Percentiles rank a stretch among this genome's conserved stretches.
These are phyloP conservation scores for Komagataella pastoris DNA, from an alignment of 805 yeast species.

Conservation along the genomic window DNA sequence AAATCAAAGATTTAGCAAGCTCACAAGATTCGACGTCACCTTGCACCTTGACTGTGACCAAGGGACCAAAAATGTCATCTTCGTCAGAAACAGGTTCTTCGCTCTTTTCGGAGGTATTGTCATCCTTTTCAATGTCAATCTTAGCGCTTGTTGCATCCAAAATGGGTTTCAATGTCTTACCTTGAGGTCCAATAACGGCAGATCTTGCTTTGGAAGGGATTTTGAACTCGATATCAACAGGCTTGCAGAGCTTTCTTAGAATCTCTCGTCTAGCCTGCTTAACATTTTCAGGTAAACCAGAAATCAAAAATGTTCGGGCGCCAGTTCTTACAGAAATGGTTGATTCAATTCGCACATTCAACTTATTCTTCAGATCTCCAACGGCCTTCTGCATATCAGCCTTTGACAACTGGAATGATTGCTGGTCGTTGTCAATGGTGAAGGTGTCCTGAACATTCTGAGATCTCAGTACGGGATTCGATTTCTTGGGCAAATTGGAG, in stretches of 20 bases:
- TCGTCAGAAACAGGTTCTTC: conserved; percentile 24
- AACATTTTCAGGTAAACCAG: conserved; percentile 60
- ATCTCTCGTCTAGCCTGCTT: conserved; percentile 62
- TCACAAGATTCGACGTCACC: conserved; percentile 82
- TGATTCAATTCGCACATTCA: conserved; percentile 65
- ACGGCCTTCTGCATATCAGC: conserved; percentile 60
- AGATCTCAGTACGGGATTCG: conserved; percentile 32
- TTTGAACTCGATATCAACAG: conserved; percentile 42
- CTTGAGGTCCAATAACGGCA: conserved; percentile 77
- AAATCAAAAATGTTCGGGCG: conserved; percentile 70
- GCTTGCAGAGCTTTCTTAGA: conserved; percentile 64
- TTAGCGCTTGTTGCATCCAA: conserved; percentile 52
- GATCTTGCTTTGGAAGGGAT: conserved; percentile 73
- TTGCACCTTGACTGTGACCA: conserved; percentile 50
- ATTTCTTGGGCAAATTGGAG: not conserved
- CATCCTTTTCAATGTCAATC: conserved; percentile 46
- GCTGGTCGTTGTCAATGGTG: conserved; percentile 57
- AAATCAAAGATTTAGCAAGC: conserved; percentile 56
- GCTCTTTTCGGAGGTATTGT: conserved; percentile 12
- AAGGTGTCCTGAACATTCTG: conserved; percentile 68
- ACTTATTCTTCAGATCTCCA: conserved; percentile 41
- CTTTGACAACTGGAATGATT: conserved; percentile 39
- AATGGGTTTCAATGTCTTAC: conserved; percentile 70
- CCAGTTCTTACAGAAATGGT: conserved; percentile 65
- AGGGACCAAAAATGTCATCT: conserved; percentile 46